Conservation (phyloP, 2,329 filamentous ascomycete genomes). For the Diplodia corticola region DNA sequence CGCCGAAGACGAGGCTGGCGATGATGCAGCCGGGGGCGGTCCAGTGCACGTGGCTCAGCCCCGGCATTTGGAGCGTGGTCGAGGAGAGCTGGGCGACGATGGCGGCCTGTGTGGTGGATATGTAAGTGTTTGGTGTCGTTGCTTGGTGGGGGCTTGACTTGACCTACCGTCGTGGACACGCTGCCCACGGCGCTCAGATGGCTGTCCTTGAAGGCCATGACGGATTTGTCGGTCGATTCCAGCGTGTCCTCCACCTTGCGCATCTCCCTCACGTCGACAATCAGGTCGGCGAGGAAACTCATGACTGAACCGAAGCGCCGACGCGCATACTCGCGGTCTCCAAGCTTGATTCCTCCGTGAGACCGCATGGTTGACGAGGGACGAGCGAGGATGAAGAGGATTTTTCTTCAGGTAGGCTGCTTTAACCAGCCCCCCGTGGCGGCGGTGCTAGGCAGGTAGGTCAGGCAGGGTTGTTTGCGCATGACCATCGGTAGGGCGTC, state of each 20-base stretch:
- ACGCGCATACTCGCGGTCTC: background rate
- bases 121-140: background rate
- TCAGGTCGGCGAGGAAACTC: conserved; percentile 3
- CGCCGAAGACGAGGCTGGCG: conserved; percentile 8
- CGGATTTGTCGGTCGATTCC: background rate
- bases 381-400: background rate
- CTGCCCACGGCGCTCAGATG: conserved; percentile 10
- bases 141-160: background rate
- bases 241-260: conserved; percentile 13
- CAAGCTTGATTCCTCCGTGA: background rate
- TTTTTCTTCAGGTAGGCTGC: background rate
- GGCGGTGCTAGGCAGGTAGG: background rate
- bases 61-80: conserved; percentile 11
- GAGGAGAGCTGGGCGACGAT: conserved; percentile 14
- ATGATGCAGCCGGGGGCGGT: conserved; percentile 3
- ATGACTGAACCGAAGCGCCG: background rate
- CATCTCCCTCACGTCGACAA: conserved; percentile 13
- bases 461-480: background rate
- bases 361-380: background rate
- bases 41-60: conserved; percentile 12
- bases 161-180: background rate
- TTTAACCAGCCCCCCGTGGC: background rate
- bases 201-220: conserved; percentile 14
- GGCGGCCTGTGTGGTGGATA: background rate
- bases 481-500: background rate